Conservation (phyloP, 805 yeast genomes). For the Lipomyces sp. region DNA sequence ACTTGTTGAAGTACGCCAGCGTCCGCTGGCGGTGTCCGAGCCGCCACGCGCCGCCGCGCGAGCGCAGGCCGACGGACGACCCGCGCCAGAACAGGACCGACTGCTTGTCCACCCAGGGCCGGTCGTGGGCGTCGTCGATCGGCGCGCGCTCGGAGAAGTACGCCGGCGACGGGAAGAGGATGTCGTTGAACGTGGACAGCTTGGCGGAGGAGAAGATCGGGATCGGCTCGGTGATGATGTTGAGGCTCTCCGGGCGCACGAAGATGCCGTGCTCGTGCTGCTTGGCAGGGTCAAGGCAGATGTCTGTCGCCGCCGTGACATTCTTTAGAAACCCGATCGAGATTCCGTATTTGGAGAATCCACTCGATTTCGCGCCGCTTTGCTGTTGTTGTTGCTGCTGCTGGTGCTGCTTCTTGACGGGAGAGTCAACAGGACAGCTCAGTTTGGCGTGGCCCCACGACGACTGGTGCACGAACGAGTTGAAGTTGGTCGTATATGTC, state of each 20-base stretch:
- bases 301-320: conserved; percentile 25
- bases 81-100: conserved; percentile 30
- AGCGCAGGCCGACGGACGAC: conserved; percentile 29
- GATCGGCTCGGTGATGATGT: conserved; percentile 23
- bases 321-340: conserved; percentile 27
- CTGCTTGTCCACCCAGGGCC: conserved; percentile 26
- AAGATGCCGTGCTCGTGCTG: conserved; percentile 27
- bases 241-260: conserved; percentile 28
- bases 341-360: conserved; percentile 14
- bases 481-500: conserved; percentile 6
- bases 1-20: conserved; percentile 15
- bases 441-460: conserved; percentile 25
- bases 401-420: too few relatives aligned
- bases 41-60: conserved; percentile 26
- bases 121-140: conserved; percentile 19
- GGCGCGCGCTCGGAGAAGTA: conserved; percentile 23
- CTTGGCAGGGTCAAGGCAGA: conserved; percentile 28
- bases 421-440: conserved; percentile 17
- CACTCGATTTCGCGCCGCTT: conserved; percentile 3
- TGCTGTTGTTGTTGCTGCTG: too few relatives aligned
- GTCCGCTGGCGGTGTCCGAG: conserved; percentile 30
- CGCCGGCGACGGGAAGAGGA: conserved; percentile 30
- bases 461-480: conserved; percentile 21
- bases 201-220: conserved; percentile 31
- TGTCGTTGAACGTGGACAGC: conserved; percentile 28